A percentile compares a stretch with the other conserved stretches of the same genome.
Evolutionary conservation across 2,329 filamentous ascomycete genomes (phyloP).

Genomic region (Aspergillus brunneoviolaceus): DNA sequence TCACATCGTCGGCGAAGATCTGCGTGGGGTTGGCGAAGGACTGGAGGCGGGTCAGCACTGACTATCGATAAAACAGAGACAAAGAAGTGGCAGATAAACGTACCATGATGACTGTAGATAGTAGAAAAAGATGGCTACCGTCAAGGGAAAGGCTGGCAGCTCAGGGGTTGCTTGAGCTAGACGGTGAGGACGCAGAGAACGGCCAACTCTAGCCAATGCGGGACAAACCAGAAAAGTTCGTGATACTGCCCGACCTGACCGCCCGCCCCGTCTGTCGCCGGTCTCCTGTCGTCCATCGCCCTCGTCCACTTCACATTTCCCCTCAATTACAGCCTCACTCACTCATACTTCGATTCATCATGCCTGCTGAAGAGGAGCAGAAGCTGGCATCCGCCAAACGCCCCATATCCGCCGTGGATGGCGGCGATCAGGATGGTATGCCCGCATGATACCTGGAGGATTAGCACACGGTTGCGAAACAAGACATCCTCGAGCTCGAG

Average conservation of each 20-base stretch:
- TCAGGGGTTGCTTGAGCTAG: constrained; percentile 16
- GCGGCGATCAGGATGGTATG: constrained; percentile 44
- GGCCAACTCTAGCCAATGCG: constrained; percentile 19
- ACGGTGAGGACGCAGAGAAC: constrained; percentile 9
- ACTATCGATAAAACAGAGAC: constrained; percentile 10
- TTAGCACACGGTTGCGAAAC: not conserved
- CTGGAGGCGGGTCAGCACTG: constrained; percentile 21
- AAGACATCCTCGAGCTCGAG: not conserved
- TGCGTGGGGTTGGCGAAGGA: constrained; percentile 74
- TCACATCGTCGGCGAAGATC: constrained; percentile 96
- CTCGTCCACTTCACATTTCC: not conserved
- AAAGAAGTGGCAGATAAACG: not conserved
- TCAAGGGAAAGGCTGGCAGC: constrained; percentile 19
- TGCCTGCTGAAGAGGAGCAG: constrained; percentile 31
- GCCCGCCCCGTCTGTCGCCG: constrained; percentile 11
- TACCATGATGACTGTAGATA: constrained; percentile 31
- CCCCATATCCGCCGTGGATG: constrained; percentile 57
- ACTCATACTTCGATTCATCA: constrained; percentile 14
- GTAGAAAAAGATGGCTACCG: constrained; percentile 21
- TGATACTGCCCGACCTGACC: constrained; percentile 32
- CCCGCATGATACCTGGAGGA: not conserved
- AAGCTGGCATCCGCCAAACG: constrained; percentile 50
- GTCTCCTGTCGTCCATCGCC: constrained; percentile 7
- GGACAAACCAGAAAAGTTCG: constrained; percentile 31
- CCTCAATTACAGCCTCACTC: not conserved